Conservation (phyloP, 176 grass and related monocot genomes). For the Poa pratensis region DNA sequence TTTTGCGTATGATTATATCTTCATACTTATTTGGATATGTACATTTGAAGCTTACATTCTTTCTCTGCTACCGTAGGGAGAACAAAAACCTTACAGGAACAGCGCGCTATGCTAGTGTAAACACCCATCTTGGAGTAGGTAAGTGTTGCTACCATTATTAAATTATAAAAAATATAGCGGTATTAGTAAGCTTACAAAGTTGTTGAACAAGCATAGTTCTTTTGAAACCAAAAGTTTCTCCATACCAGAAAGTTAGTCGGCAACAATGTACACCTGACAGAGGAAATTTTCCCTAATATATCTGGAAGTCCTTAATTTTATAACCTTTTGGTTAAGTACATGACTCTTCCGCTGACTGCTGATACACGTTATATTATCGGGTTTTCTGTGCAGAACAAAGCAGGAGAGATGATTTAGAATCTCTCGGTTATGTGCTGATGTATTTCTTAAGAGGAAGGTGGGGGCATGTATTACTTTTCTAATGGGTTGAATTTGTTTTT, state of each 20-base stretch:
- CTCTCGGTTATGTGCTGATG: conserved; percentile 89
- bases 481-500: conserved; percentile 36
- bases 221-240: conserved; percentile 16
- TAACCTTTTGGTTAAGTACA: conserved; percentile 11
- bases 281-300: neutral
- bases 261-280: neutral
- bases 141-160: conserved; percentile 23
- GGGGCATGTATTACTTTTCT: conserved; percentile 44
- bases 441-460: conserved; percentile 93
- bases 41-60: conserved; percentile 22
- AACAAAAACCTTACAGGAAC: conserved; percentile 81
- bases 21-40: conserved; percentile 27
- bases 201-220: conserved; percentile 4
- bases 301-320: neutral
- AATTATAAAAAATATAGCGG: neutral
- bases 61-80: conserved; percentile 53
- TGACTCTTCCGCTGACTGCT: conserved; percentile 25
- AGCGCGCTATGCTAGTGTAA: conserved; percentile 76
- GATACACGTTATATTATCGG: neutral
- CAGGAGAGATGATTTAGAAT: conserved; percentile 90
- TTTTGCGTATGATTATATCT: conserved; percentile 3
- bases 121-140: conserved; percentile 80
- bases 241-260: conserved; percentile 19
- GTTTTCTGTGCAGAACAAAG: conserved; percentile 76
- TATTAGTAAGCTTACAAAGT: neutral